A percentile compares a stretch with the other conserved stretches of the same genome.
Conservation (phyloP, 371 early-diverging fungal species). For the Actinomortierella ambigua region DNA sequence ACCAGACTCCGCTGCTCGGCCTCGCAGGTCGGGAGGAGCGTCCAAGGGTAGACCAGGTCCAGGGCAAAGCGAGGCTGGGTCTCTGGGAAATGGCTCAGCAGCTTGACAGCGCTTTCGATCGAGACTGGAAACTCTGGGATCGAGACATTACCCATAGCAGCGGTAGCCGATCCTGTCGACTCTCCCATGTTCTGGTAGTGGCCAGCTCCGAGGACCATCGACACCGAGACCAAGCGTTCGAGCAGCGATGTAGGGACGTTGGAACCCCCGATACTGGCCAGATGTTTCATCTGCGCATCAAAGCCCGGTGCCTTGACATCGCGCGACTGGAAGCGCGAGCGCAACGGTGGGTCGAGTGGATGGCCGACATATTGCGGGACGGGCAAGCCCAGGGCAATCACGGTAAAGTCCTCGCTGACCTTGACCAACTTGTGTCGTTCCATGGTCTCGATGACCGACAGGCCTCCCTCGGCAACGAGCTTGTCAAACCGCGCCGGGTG, state of each 20-base stretch:
- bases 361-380: slow-evolving; percentile 82
- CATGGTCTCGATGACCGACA: slow-evolving; percentile 48
- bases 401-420: slow-evolving; percentile 73
- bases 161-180: slow-evolving; percentile 43
- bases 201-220: slow-evolving; percentile 62
- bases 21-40: slow-evolving; percentile 64
- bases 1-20: slow-evolving; percentile 68
- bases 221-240: slow-evolving; percentile 69
- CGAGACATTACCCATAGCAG: slow-evolving; percentile 52
- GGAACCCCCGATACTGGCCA: slow-evolving; percentile 45
- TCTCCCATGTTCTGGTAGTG: slow-evolving; percentile 35
- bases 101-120: slow-evolving; percentile 57
- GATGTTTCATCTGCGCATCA: slow-evolving; percentile 56
- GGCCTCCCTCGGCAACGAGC: slow-evolving; percentile 51
- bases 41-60: slow-evolving; percentile 73
- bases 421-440: slow-evolving; percentile 69
- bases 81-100: slow-evolving; percentile 57
- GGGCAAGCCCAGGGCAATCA: slow-evolving; percentile 82
- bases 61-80: slow-evolving; percentile 63
- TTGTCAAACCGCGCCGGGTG: slow-evolving; percentile 65
- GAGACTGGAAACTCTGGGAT: slow-evolving; percentile 78
- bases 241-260: slow-evolving; percentile 57
- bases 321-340: slow-evolving; percentile 81
- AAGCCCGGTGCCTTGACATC: slow-evolving; percentile 67
- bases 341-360: slow-evolving; percentile 84